Evolutionary conservation across 192 early-diverging fungal genomes (phyloP), one percentile per base, ranked within the genome.

Genomic region (Lobulomyces angularis): DNA sequence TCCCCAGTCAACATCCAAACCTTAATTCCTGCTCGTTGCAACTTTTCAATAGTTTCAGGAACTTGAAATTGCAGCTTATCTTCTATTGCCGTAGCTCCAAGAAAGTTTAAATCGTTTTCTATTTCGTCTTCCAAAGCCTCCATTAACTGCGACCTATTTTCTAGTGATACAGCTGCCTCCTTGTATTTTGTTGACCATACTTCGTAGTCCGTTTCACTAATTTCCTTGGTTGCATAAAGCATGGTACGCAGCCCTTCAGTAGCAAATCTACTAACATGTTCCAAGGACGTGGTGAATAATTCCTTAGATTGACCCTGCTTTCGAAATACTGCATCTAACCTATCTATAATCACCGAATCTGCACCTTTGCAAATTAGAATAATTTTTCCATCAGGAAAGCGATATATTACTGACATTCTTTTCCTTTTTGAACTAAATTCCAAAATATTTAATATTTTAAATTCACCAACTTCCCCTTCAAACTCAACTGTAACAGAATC

Each of bases 391-490:
- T 83, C 74, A 3, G 82, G 72, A 41, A 74, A 69, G 21, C 74
- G 62, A 39, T 82, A 67, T 24, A 94, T 65, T 5, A 86, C 71
- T 0, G 79, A 82, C 90, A 91, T 91, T 25, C 90, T 76, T 50
- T 94, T 94, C 16, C 90, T 74, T 35, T 81, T 80, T 35, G 74
- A 79, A 0, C 79, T 79, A 55, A 94, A 94, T 47, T 94, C 90
- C 20, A 94, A 56, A 5, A 81, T 58, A 46, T 81, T 74, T 26
- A 92, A 61, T 16, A 86, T 58, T 33, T 73, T 62, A 35, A 65
- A 80, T 1, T 27, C 37, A 30, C 17, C 19, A 14, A 7, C 22
- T n/a, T 24, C 17, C 26, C 52, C 22, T 34, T 26, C 46, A 1
- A 52, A 12, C 16, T 48, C 41, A 35, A 71, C 48, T 14, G 49